Conservation (phyloP, 306 rosid genomes). For the Crataegus laevigata region DNA sequence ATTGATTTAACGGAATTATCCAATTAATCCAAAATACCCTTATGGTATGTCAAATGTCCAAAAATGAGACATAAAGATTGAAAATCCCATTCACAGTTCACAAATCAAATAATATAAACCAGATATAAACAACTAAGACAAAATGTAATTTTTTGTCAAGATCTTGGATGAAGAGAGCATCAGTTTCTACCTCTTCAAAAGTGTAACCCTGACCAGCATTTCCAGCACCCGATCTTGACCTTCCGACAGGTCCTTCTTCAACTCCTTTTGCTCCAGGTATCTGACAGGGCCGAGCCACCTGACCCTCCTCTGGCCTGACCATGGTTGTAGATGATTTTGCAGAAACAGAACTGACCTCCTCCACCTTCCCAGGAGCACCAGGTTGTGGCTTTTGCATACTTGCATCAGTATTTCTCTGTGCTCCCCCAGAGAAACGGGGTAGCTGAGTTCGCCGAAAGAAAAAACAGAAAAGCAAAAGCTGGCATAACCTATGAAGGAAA, state of each 20-base stretch:
- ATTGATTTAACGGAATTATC: neutral
- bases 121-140: neutral
- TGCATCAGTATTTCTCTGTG: slow-evolving; percentile 66
- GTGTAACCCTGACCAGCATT: slow-evolving; percentile 99
- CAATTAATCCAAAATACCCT: neutral
- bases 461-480: slow-evolving; percentile 91
- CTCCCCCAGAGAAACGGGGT: slow-evolving; percentile 60
- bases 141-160: neutral
- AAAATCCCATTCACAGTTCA: neutral
- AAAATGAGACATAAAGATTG: neutral
- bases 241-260: slow-evolving; percentile 69
- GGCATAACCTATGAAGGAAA: slow-evolving; percentile 94
- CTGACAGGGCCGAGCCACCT: slow-evolving; percentile 55
- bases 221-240: slow-evolving; percentile 81
- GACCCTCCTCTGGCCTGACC: slow-evolving; percentile 69
- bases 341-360: slow-evolving; percentile 44
- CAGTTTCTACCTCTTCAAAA: slow-evolving; percentile 71
- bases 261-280: slow-evolving; percentile 62
- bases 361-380: slow-evolving; percentile 66
- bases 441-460: slow-evolving; percentile 87
- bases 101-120: neutral
- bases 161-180: neutral
- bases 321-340: slow-evolving; percentile 54
- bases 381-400: slow-evolving; percentile 66
- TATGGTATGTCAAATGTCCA: neutral